Conservation (phyloP, 164 flowering plant genomes). For the Macadamia tetraphylla region DNA sequence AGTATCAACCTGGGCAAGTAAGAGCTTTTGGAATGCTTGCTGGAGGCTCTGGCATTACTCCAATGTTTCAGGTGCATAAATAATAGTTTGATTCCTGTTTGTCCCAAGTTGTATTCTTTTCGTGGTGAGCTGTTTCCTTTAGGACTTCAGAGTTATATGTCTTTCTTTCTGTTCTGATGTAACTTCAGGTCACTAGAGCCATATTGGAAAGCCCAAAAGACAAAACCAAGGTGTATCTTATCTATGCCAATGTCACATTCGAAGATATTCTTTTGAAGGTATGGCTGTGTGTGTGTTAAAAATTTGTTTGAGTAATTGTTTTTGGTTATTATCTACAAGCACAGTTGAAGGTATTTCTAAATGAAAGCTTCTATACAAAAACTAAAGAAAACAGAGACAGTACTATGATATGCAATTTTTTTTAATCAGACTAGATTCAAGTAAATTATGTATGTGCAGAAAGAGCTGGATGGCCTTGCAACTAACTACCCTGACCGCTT, state of each 20-base stretch:
- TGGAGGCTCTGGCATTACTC: constrained; percentile 32
- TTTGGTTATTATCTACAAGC: neutral
- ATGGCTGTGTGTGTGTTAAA: constrained; percentile 84
- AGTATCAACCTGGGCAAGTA: constrained; percentile 55
- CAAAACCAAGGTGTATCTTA: constrained; percentile 74
- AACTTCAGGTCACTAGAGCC: constrained; percentile 77
- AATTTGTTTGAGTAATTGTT: neutral
- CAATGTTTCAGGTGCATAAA: constrained; percentile 82
- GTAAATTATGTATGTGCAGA: constrained; percentile 42
- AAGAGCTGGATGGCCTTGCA: constrained; percentile 73
- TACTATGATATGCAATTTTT: too few relatives aligned
- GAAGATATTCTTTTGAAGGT: constrained; percentile 31
- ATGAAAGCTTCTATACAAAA: too few relatives aligned
- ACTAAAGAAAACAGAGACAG: too few relatives aligned
- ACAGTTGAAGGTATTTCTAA: neutral
- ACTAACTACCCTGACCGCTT: constrained; percentile 57
- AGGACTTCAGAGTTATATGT: neutral
- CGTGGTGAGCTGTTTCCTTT: neutral
- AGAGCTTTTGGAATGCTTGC: constrained; percentile 95
- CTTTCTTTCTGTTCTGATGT: too few relatives aligned
- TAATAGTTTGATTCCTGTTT: neutral
- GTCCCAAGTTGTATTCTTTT: neutral
- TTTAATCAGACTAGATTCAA: too few relatives aligned
- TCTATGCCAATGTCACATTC: constrained; percentile 87
- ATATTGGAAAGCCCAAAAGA: constrained; percentile 28